Evolutionary conservation across 2,329 filamentous ascomycete species (phyloP).

Genomic region (Ophiostoma tasmaniense): DNA sequence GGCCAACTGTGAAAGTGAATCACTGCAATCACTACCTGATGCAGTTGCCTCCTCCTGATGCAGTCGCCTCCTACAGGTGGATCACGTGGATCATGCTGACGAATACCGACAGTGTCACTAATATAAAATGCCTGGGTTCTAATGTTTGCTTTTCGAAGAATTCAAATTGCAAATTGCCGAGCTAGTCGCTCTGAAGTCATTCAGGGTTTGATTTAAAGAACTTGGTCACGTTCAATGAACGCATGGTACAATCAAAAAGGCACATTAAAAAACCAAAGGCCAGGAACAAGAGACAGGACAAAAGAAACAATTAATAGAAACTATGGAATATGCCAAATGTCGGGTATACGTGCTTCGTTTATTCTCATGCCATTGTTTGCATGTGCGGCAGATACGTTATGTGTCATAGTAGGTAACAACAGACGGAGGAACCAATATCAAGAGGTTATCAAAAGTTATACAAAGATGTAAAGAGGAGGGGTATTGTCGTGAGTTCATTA

Average conservation of each 20-base stretch:
- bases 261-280: not conserved
- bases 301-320: not conserved
- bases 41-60: too few relatives aligned
- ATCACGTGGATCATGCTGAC: too few relatives aligned
- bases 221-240: too few relatives aligned
- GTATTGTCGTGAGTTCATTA: not conserved
- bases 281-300: not conserved
- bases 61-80: too few relatives aligned
- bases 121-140: too few relatives aligned
- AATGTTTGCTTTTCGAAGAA: too few relatives aligned
- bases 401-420: not conserved
- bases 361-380: not conserved
- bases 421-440: not conserved
- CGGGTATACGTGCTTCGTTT: constrained; percentile 4
- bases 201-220: too few relatives aligned
- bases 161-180: too few relatives aligned
- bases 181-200: too few relatives aligned
- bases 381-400: not conserved
- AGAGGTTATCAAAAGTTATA: not conserved
- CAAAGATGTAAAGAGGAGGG: not conserved
- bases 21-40: too few relatives aligned
- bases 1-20: too few relatives aligned
- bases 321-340: not conserved
- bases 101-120: too few relatives aligned
- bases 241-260: not conserved